Base-by-base conservation (phyloP, 495 filamentous ascomycete species). In the Astrothelium macrocarpum region DNA sequence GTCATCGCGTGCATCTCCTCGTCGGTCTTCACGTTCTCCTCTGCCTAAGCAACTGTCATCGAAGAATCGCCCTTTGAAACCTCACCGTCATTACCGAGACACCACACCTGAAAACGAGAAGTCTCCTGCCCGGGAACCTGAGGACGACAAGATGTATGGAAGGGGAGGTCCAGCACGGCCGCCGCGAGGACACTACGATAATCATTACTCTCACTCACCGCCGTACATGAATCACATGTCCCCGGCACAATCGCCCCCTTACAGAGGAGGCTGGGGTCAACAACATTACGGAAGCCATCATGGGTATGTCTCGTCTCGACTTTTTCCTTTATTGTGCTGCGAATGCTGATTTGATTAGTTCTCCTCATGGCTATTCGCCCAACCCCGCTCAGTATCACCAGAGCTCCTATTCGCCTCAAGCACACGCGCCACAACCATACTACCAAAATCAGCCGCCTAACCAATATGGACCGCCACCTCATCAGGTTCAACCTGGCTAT, bases 231-330 rank as follows among this genome's bases (percentile, higher is more conserved):
- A 66, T 32, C 68, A 72, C 34, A 67, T 68, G 42, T 69, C 71
- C 39, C 82, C 82, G 43, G 79, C 82, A 10, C 79, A 82, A 59
- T 90, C 88, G 29, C 86, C 88, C 1, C 86, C 88, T 1, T 86
- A 86, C 32, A 77, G 84, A 67, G 82, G 82, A 26, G 81, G 81
- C 29, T 83, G 85, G 76, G 77, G 75, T 65, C 73, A 76, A 36
- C 80, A 80, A 68, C 78, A 78, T 45, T 84, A 83, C 68, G 80
- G 77, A 46, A 81, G 80, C 53, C 83, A 82, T 65, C 81, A 84
- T 74, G 79, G 81, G 87, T 89, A 77, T 73, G 83, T 69, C 59
- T 49, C 10, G 1, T 45, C 28, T n/a, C 10, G 12, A 39, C 46
- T 36, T 12, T 59, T 26, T 12, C n/a, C 34, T 29, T 39, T 63